phyloP scores from a whole-genome alignment of 2,329 filamentous ascomycete species.

The Pyrenochaeta sp. region DNA sequence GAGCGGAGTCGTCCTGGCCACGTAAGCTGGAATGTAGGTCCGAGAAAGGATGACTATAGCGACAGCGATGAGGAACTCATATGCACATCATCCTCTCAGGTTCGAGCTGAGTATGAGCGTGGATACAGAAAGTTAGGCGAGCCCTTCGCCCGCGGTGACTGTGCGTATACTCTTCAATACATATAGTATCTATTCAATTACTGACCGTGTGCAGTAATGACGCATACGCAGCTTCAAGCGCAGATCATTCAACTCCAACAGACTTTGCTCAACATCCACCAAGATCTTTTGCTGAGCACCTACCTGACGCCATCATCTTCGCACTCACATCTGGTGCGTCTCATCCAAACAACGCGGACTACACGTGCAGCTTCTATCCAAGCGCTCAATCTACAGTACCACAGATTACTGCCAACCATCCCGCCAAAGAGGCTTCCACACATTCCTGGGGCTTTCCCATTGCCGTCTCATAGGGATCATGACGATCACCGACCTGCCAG shows the following conservation, averaged over 20 bases:
- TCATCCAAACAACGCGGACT: constrained; percentile 37
- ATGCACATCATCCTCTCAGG: constrained; percentile 29
- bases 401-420: constrained; percentile 31
- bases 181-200: background rate
- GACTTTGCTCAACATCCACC: constrained; percentile 37
- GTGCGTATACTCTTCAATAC: constrained; percentile 19
- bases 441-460: constrained; percentile 30
- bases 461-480: constrained; percentile 5
- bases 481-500: constrained; percentile 1
- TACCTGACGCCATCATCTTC: constrained; percentile 31
- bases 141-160: constrained; percentile 41
- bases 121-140: constrained; percentile 41
- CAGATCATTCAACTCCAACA: constrained; percentile 45
- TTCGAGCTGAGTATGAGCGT: constrained; percentile 39
- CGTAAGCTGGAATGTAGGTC: constrained; percentile 19
- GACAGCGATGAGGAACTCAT: constrained; percentile 43
- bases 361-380: constrained; percentile 38
- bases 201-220: constrained; percentile 29
- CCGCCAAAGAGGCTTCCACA: constrained; percentile 7
- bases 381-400: constrained; percentile 37
- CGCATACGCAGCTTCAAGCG: constrained; percentile 41
- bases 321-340: constrained; percentile 37
- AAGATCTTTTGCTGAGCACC: constrained; percentile 34
- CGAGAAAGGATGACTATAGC: constrained; percentile 22
- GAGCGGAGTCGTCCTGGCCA: constrained; percentile 10